Evolutionary conservation across 345 rosid species (phyloP).

Genomic region (Boechera divaricarpa): DNA sequence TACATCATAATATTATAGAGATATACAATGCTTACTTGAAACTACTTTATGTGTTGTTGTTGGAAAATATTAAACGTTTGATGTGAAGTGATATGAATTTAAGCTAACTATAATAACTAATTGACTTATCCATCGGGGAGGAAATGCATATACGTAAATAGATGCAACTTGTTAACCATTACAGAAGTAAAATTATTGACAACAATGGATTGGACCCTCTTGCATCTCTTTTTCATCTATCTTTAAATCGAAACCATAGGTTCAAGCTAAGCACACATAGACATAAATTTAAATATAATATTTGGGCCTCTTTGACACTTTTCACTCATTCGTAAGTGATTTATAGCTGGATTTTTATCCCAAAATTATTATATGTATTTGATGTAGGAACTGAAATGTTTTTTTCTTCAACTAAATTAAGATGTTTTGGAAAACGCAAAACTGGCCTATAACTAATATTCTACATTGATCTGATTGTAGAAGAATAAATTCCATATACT

Average conservation of each 20-base stretch:
- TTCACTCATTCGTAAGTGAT: conserved; percentile 37
- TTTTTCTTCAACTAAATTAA: not conserved
- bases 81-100: conserved; percentile 41
- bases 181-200: conserved; percentile 45
- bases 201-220: conserved; percentile 45
- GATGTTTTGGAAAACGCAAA: conserved; percentile 7
- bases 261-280: conserved; percentile 51
- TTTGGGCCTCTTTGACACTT: conserved; percentile 39
- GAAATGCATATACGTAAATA: conserved; percentile 23
- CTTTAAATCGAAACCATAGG: conserved; percentile 64
- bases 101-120: conserved; percentile 10
- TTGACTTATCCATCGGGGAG: not conserved
- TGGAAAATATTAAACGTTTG: conserved; percentile 11
- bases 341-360: conserved; percentile 32
- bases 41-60: conserved; percentile 11
- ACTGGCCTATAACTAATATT: not conserved
- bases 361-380: not conserved
- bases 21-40: conserved; percentile 1
- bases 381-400: not conserved
- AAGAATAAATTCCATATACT: not conserved
- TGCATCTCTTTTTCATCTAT: conserved; percentile 49
- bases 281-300: conserved; percentile 26
- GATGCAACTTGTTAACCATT: conserved; percentile 45
- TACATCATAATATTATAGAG: not conserved
- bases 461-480: not conserved